Conservation (phyloP, 345 rosid genomes). For the Hirschfeldia incana region DNA sequence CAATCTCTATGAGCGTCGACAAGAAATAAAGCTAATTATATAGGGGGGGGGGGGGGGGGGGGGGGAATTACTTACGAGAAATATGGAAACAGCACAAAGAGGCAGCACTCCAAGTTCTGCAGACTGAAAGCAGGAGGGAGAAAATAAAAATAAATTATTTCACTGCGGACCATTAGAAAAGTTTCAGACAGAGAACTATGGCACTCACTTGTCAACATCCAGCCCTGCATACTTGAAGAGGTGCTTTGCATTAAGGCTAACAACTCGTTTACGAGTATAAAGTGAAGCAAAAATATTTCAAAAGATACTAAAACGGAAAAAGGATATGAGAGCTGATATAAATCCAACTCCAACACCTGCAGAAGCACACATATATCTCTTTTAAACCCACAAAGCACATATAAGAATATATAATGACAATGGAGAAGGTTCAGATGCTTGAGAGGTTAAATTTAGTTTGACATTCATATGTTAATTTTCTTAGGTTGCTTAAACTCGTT, state of each 20-base stretch:
- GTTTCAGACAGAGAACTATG: slow-evolving; percentile 7
- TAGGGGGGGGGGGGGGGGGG: slow-evolving; percentile 23
- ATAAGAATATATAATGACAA: slow-evolving; percentile 10
- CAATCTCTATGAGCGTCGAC: not conserved
- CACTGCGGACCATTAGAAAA: slow-evolving; percentile 19
- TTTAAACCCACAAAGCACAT: slow-evolving; percentile 27
- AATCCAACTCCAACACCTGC: slow-evolving; percentile 99
- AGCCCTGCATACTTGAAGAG: slow-evolving; percentile 98
- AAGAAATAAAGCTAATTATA: not conserved
- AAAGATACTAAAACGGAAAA: slow-evolving; percentile 31
- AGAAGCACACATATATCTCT: slow-evolving; percentile 28
- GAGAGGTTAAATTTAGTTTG: slow-evolving; percentile 4
- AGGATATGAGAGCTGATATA: slow-evolving; percentile 97
- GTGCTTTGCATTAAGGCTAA: slow-evolving; percentile 79
- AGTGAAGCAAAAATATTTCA: slow-evolving; percentile 2
- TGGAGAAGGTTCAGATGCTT: slow-evolving; percentile 8
- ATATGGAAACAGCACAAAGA: slow-evolving; percentile 94
- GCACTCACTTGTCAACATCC: slow-evolving; percentile 95
- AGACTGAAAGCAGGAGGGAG: slow-evolving; percentile 54
- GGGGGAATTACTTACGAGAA: slow-evolving; percentile 65
- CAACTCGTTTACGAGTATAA: slow-evolving; percentile 29
- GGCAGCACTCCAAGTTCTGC: slow-evolving; percentile 98
- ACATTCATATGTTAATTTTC: not conserved
- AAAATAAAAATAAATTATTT: slow-evolving; percentile 12
- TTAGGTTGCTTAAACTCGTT: slow-evolving; percentile 15